These are phyloP conservation scores for Curvularia sp. DNA, from an alignment of 2,329 filamentous ascomycete species.

Conservation along the genomic window DNA sequence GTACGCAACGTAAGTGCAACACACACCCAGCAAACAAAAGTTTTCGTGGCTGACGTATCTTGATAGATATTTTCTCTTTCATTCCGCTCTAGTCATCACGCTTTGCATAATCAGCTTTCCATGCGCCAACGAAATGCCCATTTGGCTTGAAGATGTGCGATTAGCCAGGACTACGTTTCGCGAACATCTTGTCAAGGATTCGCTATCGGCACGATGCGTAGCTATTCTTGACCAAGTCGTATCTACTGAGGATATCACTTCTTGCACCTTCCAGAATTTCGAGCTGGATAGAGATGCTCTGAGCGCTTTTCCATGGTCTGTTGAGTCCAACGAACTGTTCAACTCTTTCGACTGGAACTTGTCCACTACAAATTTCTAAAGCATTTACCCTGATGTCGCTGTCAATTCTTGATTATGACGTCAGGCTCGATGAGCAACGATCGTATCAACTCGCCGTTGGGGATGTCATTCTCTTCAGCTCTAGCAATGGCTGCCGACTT, in stretches of 20 bases:
- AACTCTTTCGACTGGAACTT: constrained; percentile 37
- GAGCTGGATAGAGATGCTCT: constrained; percentile 30
- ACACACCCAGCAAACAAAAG: background rate
- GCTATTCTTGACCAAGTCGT: constrained; percentile 37
- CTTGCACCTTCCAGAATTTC: constrained; percentile 27
- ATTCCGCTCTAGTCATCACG: constrained; percentile 34
- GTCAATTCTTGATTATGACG: constrained; percentile 30
- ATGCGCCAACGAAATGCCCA: constrained; percentile 19
- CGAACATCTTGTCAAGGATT: constrained; percentile 32
- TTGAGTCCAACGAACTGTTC: constrained; percentile 37
- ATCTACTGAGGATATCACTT: constrained; percentile 27
- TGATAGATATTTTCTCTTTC: constrained; percentile 36
- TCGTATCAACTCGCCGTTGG: constrained; percentile 35
- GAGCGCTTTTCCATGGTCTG: constrained; percentile 36
- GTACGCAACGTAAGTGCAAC: constrained; percentile 35
- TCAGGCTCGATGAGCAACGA: constrained; percentile 30
- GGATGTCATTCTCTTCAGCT: constrained; percentile 38
- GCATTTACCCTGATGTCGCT: background rate
- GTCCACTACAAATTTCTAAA: constrained; percentile 25
- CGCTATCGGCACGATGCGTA: constrained; percentile 36
- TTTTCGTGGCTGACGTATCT: background rate
- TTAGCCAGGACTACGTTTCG: constrained; percentile 32
- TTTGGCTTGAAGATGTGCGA: constrained; percentile 34
- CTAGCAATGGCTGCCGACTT: constrained; percentile 28
- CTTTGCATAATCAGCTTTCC: constrained; percentile 39